Evolutionary conservation across 306 rosid species (phyloP).

Genomic region (Acacia confusa): DNA sequence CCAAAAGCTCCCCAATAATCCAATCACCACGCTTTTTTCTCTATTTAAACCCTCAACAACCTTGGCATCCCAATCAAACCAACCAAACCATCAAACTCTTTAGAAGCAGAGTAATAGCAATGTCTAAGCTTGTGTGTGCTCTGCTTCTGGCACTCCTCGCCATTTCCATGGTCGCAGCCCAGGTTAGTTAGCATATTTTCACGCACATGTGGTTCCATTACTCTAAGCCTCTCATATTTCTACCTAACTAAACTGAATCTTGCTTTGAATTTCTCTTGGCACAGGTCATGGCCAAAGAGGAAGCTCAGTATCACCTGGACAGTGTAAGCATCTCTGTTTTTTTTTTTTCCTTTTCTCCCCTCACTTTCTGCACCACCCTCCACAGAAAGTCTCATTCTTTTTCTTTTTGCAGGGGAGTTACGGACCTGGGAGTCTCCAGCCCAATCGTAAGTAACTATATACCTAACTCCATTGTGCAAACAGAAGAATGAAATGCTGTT

Average conservation of each 20-base stretch:
- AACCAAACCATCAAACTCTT: background rate
- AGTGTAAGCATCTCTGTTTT: conserved; percentile 23
- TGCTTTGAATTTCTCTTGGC: conserved; percentile 7
- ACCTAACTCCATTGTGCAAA: background rate
- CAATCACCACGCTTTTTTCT: background rate
- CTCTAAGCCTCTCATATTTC: background rate
- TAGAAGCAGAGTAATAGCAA: background rate
- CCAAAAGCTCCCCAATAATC: conserved; percentile 21
- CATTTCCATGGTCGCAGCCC: conserved; percentile 50
- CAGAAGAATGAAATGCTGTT: background rate
- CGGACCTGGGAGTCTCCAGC: background rate
- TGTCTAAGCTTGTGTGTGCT: conserved; percentile 47
- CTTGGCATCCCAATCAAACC: conserved; percentile 35
- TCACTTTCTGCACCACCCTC: background rate
- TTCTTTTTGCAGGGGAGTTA: background rate
- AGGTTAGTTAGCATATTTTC: conserved; percentile 39
- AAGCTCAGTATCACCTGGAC: conserved; percentile 36
- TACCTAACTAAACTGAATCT: background rate
- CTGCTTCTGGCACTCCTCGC: conserved; percentile 50
- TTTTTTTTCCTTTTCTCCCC: no score
- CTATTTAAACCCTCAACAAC: conserved; percentile 44
- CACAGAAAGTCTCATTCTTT: background rate
- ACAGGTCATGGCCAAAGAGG: conserved; percentile 50
- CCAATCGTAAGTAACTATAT: background rate
- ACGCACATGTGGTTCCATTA: background rate